Base-by-base conservation (phyloP, 306 rosid species). In the Fragaria vesca region DNA sequence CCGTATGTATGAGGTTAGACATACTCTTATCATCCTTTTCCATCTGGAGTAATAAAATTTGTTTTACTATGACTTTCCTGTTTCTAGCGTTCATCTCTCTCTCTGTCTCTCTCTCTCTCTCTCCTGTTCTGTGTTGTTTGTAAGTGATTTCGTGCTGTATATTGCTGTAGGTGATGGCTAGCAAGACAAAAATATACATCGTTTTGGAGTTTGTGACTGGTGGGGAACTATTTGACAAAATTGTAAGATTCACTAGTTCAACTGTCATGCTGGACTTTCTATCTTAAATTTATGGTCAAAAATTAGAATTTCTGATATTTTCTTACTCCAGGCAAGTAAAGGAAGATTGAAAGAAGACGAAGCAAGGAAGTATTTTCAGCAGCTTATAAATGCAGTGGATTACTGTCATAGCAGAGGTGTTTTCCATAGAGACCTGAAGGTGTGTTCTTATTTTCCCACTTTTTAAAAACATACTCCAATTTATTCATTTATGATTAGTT, bases 341-440 rank as follows among this genome's bases (percentile, higher is more conserved):
- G 98, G 97, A 76, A 91, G 96, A 84, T 62, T 92, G 83, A 95
- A 89, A 81, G 98, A 95, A 87, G 98, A 92, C 68, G 98, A 92
- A 81, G 98, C 93, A 62, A 91, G 98, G 78, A 92, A 91, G 77
- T 95, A 89, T 75, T 95, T 95, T 83, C 98, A 95, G 85, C 96
- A 92, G 85, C 97, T 95, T 67, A 87, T 92, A 66, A 89, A 91
- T 83, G 97, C 97, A 15, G 97, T 92, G 80, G 97, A 91, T 84
- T 95, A 95, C 73, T 92, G 97, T 83, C 98, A 95, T 76, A 92
- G 98, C 81, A 88, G 97, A 88, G 96, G 97, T 73, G 98, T 95
- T 81, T 95, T 65, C 80, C 98, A 95, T 78, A 88, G 98, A 78
- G 97, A 92, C 82, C 85, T 92, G 60, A 95, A 92, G 97, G 98